Conservation (phyloP, 75 land plant species). For the Pseudotsuga menziesii region DNA sequence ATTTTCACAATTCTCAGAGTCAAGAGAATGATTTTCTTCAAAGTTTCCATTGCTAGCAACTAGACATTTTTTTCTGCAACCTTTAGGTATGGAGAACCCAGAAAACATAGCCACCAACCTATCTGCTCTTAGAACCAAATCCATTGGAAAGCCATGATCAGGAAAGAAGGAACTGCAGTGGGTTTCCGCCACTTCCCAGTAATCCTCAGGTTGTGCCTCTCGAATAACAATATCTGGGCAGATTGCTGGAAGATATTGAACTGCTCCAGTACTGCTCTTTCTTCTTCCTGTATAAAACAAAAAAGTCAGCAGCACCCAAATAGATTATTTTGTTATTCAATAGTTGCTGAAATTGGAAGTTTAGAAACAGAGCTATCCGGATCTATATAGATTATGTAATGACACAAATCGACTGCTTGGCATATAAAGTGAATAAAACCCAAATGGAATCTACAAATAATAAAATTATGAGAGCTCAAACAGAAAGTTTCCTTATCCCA, state of each 20-base stretch:
- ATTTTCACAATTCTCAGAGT: slow-evolving; percentile 31
- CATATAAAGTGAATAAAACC: background rate
- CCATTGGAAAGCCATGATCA: slow-evolving; percentile 54
- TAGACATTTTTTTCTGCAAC: slow-evolving; percentile 49
- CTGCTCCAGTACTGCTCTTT: slow-evolving; percentile 32
- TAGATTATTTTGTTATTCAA: background rate
- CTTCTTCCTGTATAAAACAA: background rate
- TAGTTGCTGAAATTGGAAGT: background rate
- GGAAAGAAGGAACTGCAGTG: slow-evolving; percentile 78
- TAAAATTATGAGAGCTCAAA: background rate
- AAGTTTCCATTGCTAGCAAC: slow-evolving; percentile 46
- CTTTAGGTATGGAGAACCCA: slow-evolving; percentile 44
- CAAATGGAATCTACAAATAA: background rate
- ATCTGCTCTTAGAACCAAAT: slow-evolving; percentile 47
- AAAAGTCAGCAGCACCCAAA: background rate
- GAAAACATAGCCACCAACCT: slow-evolving; percentile 50
- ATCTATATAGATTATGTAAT: background rate
- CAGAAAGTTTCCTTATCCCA: background rate
- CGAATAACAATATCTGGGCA: slow-evolving; percentile 57
- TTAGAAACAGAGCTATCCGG: background rate
- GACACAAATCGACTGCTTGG: background rate
- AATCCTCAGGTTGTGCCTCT: slow-evolving; percentile 62
- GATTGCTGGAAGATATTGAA: slow-evolving; percentile 44
- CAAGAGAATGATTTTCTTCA: slow-evolving; percentile 23
- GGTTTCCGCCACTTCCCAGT: slow-evolving; percentile 77